Percentiles rank a stretch among this genome's conserved stretches.
Evolutionary conservation across 768 basidiomycete genomes (phyloP).

Genomic region (Tremella fuciformis): DNA sequence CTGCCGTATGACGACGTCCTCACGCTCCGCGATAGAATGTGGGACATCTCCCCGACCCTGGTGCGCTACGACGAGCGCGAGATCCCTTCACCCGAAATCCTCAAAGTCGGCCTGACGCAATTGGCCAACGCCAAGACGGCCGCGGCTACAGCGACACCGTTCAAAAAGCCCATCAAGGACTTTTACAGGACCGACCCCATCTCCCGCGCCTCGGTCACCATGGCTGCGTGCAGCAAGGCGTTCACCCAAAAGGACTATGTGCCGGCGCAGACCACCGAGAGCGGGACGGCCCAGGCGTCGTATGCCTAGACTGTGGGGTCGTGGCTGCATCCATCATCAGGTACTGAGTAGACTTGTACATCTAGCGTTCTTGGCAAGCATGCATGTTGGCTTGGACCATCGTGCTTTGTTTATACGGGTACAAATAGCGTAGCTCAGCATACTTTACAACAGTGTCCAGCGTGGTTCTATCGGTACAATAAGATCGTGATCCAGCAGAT

Average conservation of each 20-base stretch:
- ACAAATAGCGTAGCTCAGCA: too few relatives aligned
- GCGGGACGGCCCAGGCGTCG: slow-evolving; percentile 30
- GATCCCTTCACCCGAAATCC: slow-evolving; percentile 68
- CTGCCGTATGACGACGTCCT: slow-evolving; percentile 87
- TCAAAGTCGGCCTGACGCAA: slow-evolving; percentile 66
- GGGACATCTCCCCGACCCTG: slow-evolving; percentile 90
- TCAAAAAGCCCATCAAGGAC: slow-evolving; percentile 79
- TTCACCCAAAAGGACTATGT: slow-evolving; percentile 63
- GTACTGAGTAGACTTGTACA: too few relatives aligned
- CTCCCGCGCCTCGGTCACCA: slow-evolving; percentile 87
- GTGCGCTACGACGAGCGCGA: slow-evolving; percentile 82
- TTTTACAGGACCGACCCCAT: slow-evolving; percentile 97
- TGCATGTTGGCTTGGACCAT: too few relatives aligned
- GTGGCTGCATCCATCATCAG: too few relatives aligned
- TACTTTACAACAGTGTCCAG: too few relatives aligned
- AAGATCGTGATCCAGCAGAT: too few relatives aligned
- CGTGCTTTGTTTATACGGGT: too few relatives aligned
- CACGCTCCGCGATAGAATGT: slow-evolving; percentile 82
- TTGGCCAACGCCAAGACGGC: slow-evolving; percentile 62
- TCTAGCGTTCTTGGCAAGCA: too few relatives aligned
- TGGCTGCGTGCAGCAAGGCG: slow-evolving; percentile 87
- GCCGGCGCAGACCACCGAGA: slow-evolving; percentile 31
- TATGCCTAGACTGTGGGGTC: neutral
- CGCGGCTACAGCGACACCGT: slow-evolving; percentile 55
- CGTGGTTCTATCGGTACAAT: too few relatives aligned